Base-by-base conservation (phyloP, 2,329 filamentous ascomycete genomes). In the Cercospora beticola region DNA sequence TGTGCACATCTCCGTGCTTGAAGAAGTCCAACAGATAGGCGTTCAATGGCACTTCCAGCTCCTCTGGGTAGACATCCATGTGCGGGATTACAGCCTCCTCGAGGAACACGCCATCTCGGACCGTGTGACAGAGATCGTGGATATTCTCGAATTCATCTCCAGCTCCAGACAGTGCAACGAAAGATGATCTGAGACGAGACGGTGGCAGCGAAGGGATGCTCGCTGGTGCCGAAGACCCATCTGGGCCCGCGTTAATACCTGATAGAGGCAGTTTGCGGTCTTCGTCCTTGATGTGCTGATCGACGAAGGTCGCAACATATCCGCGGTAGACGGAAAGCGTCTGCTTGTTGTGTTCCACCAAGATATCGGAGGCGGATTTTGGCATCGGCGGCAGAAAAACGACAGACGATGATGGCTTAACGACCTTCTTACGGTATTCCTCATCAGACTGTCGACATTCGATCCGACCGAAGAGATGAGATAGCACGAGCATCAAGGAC, bases 1-100 rank as follows among this genome's bases (percentile, higher is more conserved):
- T 85, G 1, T 82, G 76, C 23, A 89, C 77, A 74, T 90, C 87
- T 3, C 90, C 91, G 73, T 94, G 89, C 78, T 88, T 91, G 83
- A 87, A 93, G 79, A 93, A 94, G 77, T 94, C 90, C 68, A 90
- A 88, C 0, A 94, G 80, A 74, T 91, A 91, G 0, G 88, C 88
- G 71, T 92, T 92, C 68, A 88, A 82, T 0, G 85, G 86, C 12
- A 83, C 82, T 2, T 81, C 76, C 5, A 79, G 77, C 64, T 90
- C 86, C 28, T 88, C 81, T 0, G 87, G 86, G 72, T 86, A 86
- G 10, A 92, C 79, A 5, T 84, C 83, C 4, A 93, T 83, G 75
- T 90, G 87, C 0, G 92, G 92, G 26, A 94, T 87, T 1, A 90
- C 88, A 0, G 89, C 85, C 74, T 92, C 86, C 74, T 94, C 92